A percentile compares a stretch with the other conserved stretches of the same genome.
phyloP scores from a whole-genome alignment of 352 stramenopile species.

The Phytophthora sansomeana region DNA sequence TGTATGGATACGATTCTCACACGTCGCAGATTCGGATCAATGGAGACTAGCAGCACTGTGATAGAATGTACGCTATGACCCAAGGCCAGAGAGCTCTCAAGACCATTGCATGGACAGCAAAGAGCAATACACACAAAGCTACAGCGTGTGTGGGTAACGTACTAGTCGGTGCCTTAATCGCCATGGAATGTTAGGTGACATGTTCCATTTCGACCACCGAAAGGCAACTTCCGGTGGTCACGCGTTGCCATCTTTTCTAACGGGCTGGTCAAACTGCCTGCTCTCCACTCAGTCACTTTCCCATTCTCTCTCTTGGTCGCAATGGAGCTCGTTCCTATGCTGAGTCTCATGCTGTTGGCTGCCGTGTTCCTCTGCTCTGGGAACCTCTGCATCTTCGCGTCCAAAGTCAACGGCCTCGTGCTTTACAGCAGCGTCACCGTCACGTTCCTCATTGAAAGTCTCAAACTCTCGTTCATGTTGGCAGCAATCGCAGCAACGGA shows the following conservation, averaged over 20 bases:
- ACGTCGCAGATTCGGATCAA: slow-evolving; percentile 4
- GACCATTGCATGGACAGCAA: background rate
- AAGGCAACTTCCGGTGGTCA: slow-evolving; percentile 19
- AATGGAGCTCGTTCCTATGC: slow-evolving; percentile 43
- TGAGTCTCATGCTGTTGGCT: slow-evolving; percentile 66
- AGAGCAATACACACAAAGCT: background rate
- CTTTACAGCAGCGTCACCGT: slow-evolving; percentile 87
- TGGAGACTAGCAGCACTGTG: background rate
- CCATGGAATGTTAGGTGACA: slow-evolving; percentile 1
- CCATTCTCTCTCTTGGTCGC: background rate
- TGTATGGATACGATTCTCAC: background rate
- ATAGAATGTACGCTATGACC: background rate
- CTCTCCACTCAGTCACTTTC: background rate
- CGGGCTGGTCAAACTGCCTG: background rate
- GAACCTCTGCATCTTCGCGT: slow-evolving; percentile 88
- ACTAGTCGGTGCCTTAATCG: too few species aligned
- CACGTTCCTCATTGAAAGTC: slow-evolving; percentile 84
- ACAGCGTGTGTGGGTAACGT: too few species aligned
- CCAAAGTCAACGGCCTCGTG: slow-evolving; percentile 73
- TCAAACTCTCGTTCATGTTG: slow-evolving; percentile 68
- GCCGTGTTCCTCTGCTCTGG: slow-evolving; percentile 76
- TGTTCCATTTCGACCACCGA: slow-evolving; percentile 23
- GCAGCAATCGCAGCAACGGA: slow-evolving; percentile 45
- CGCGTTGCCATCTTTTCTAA: background rate
- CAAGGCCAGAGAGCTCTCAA: too few species aligned